phyloP scores from a whole-genome alignment of 352 stramenopile species.

The Pythium rishiriense region DNA sequence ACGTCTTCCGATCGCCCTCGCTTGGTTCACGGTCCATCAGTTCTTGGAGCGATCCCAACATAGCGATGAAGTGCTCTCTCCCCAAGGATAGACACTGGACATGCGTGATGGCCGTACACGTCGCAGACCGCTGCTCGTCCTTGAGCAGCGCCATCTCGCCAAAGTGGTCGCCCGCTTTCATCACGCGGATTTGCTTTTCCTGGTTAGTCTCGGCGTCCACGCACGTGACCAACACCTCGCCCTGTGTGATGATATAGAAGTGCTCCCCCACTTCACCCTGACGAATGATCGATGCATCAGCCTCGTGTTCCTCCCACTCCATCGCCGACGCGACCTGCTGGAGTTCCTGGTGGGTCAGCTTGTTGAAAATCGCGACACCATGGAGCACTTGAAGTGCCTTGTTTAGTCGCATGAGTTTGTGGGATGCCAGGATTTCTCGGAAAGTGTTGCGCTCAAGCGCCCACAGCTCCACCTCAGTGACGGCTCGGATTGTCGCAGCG shows the following conservation, averaged over 20 bases:
- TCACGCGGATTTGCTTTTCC: constrained; percentile 56
- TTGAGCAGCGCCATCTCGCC: constrained; percentile 94
- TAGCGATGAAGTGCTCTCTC: constrained; percentile 75
- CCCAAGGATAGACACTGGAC: constrained; percentile 69
- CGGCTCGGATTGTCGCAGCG: constrained; percentile 89
- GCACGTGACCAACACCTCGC: constrained; percentile 72
- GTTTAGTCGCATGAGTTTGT: constrained; percentile 65
- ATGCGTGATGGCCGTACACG: constrained; percentile 77
- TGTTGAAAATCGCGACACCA: constrained; percentile 64
- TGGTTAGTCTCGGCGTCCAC: constrained; percentile 39
- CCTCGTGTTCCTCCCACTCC: constrained; percentile 79
- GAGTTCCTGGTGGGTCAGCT: constrained; percentile 63
- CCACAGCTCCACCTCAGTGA: constrained; percentile 65
- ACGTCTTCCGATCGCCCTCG: constrained; percentile 19
- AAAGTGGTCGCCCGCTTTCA: constrained; percentile 89
- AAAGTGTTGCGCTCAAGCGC: constrained; percentile 73
- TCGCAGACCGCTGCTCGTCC: constrained; percentile 89
- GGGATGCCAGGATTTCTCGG: constrained; percentile 69
- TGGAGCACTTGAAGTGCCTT: constrained; percentile 59
- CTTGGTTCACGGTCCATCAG: constrained; percentile 71
- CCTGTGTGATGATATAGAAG: constrained; percentile 80
- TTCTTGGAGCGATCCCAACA: constrained; percentile 76
- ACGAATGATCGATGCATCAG: constrained; percentile 55
- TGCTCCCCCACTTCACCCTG: constrained; percentile 77
- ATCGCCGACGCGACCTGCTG: constrained; percentile 74